Base-by-base conservation (phyloP, 371 early-diverging fungal genomes). In the Catenaria anguillulae region DNA sequence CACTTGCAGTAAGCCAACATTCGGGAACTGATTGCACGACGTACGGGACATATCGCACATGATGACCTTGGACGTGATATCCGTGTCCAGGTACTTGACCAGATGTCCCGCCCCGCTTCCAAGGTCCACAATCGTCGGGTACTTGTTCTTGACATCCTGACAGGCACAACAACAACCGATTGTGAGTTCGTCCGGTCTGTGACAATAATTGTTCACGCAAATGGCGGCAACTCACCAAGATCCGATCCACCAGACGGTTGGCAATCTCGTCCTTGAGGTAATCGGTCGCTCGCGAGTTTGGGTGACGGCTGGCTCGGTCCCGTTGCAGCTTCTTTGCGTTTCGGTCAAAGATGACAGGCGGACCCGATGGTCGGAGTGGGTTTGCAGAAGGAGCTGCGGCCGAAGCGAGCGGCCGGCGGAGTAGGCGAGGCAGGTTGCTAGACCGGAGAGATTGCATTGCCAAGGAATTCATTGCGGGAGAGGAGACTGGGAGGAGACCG, bases 241-340 rank as follows among this genome's bases (percentile, higher is more conserved):
- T 70, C 37, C 95, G 77, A 68, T 96, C 97, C 5, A 86, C 90
- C 4, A 96, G 74, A 40, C 93, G 74, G 33, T 79, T 79, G 10
- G 93, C 95, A 8, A 93, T 81, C 64, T 92, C 93, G 72, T 95
- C 92, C 64, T 83, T 86, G 33, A 96, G 74, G 66, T 96, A 96
- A 71, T 96, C 95, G 1, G 84, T 86, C n/a, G 80, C 75, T 13
- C 88, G 83, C 62, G 86, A 85, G 36, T 70, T 64, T 35, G 77
- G 78, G 43, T 80, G 71, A 0, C 71, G 46, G 0, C 89, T 89
- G 5, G 92, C 85, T 5, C 92, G 78, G 66, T 90, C 83, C 60
- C 85, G 79, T 69, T 96, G 97, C 36, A 75, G 55, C 6, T 70
- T 69, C 70, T 94, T 94, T 46, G 71, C 78, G 4, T 75, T 66